These are phyloP conservation scores for Gautieria morchelliformis DNA, from an alignment of 768 basidiomycete species.

Conservation along the genomic window DNA sequence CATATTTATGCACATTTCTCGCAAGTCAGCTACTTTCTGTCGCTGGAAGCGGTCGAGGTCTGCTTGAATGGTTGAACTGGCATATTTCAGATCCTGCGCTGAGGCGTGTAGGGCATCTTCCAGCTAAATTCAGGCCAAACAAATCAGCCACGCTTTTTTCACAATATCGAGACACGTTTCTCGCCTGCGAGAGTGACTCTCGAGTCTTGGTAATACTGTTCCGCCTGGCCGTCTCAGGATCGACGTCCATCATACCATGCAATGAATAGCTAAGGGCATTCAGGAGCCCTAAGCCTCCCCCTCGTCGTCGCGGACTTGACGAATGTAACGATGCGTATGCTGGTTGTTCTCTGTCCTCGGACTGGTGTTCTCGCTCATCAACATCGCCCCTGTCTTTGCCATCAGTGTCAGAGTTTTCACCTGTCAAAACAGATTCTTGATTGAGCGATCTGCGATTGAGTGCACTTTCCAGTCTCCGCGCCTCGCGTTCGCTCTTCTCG, in stretches of 20 bases:
- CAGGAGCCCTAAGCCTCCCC: constrained; percentile 78
- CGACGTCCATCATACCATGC: constrained; percentile 98
- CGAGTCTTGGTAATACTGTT: constrained; percentile 91
- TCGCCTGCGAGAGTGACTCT: constrained; percentile 90
- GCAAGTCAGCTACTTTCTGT: constrained; percentile 93
- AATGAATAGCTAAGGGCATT: constrained; percentile 90
- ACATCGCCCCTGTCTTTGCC: constrained; percentile 2
- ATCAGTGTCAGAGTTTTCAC: constrained; percentile 14
- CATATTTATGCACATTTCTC: constrained; percentile 90
- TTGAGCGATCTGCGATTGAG: constrained; percentile 48
- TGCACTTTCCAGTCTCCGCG: constrained; percentile 80
- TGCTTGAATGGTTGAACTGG: constrained; percentile 91
- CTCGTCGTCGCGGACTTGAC: constrained; percentile 63
- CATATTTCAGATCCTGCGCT: constrained; percentile 92
- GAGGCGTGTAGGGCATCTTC: constrained; percentile 91
- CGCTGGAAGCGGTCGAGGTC: constrained; percentile 97
- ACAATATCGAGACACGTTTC: constrained; percentile 9
- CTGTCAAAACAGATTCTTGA: constrained; percentile 16
- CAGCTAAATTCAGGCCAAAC: constrained; percentile 42
- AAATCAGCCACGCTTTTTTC: background rate
- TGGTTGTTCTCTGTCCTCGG: constrained; percentile 25
- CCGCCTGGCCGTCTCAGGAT: constrained; percentile 90
- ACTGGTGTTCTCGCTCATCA: constrained; percentile 25
- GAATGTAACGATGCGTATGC: constrained; percentile 16
- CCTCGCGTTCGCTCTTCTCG: constrained; percentile 89